Conservation (phyloP, 164 flowering plant species). For the Nelumbo lutea region DNA sequence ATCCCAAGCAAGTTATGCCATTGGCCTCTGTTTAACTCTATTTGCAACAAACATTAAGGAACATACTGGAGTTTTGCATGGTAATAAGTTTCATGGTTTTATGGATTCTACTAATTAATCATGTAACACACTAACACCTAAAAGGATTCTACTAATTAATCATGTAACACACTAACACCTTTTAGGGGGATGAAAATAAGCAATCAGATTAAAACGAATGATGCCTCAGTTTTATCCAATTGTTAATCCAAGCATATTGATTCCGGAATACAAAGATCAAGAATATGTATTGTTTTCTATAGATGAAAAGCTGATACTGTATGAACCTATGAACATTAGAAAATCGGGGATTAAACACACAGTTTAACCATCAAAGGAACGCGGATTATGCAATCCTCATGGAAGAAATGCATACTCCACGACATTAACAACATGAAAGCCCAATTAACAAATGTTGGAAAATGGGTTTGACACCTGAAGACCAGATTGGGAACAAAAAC, state of each 20-base stretch:
- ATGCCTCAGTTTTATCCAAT: background rate
- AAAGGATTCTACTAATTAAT: no score
- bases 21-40: no score
- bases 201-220: no score
- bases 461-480: conserved; percentile 36
- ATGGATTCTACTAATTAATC: no score
- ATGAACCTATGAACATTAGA: background rate
- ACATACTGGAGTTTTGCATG: no score
- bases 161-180: no score
- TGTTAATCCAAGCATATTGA: background rate
- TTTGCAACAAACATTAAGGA: no score
- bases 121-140: no score
- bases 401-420: background rate
- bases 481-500: conserved; percentile 12
- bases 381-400: background rate
- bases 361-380: background rate
- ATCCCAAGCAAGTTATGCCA: no score
- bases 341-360: background rate
- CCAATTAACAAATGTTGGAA: background rate
- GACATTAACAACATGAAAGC: background rate
- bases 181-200: no score
- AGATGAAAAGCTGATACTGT: background rate
- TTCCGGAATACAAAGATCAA: background rate
- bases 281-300: no score
- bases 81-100: no score